Conservation (phyloP, 2,329 filamentous ascomycete genomes). For the Periglandula ipomoeae region DNA sequence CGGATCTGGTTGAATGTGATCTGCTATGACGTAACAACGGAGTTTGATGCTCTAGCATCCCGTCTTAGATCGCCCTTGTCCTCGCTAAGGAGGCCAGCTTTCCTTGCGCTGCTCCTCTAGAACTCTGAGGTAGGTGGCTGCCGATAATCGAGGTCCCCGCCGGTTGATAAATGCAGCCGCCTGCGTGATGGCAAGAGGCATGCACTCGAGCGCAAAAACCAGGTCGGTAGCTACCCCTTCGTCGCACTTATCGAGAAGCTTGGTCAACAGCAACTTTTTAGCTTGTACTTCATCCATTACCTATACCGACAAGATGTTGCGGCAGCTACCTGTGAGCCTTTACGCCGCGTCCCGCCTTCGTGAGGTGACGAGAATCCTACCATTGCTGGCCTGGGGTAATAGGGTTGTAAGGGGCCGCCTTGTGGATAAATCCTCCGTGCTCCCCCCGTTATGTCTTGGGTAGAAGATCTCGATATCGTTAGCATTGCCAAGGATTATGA, state of each 20-base stretch:
- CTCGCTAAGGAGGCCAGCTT: neutral
- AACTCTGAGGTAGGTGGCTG: neutral
- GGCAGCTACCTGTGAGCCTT: neutral
- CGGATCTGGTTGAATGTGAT: neutral
- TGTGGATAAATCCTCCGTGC: neutral
- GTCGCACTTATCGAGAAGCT: neutral
- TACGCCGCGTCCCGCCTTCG: neutral
- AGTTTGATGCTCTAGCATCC: neutral
- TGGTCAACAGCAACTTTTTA: neutral
- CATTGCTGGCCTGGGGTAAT: neutral
- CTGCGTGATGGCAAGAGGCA: neutral
- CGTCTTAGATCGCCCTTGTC: neutral
- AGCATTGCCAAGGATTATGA: constrained; percentile 12
- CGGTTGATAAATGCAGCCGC: neutral
- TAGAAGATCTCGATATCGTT: constrained; percentile 10
- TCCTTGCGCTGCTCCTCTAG: neutral
- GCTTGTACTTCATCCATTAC: neutral
- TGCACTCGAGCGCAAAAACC: neutral
- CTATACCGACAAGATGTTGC: no score
- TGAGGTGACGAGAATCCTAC: neutral
- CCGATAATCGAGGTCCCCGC: neutral
- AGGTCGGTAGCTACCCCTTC: neutral
- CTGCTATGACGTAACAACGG: neutral
- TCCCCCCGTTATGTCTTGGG: no score
- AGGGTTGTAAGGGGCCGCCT: neutral